Evolutionary conservation across 768 basidiomycete species (phyloP).

Genomic region (Boletus insuetus): DNA sequence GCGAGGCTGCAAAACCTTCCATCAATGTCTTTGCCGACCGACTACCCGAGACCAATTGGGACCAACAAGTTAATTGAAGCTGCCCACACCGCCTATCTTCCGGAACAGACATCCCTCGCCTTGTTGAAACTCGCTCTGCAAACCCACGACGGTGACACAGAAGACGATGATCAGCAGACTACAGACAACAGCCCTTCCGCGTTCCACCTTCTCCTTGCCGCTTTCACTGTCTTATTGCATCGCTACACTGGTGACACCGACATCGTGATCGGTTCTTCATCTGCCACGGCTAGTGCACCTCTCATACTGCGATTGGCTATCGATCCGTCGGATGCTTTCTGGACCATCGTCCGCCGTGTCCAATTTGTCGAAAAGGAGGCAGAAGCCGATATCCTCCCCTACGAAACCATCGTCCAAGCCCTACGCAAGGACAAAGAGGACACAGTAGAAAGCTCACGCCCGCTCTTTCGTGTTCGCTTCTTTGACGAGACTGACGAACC

Average conservation of each 20-base stretch:
- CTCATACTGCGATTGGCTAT: constrained; percentile 81
- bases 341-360: constrained; percentile 82
- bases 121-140: constrained; percentile 81
- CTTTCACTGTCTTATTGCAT: constrained; percentile 88
- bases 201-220: constrained; percentile 89
- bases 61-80: constrained; percentile 82
- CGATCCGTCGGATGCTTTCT: constrained; percentile 85
- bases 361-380: constrained; percentile 84
- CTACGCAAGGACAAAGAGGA: constrained; percentile 67
- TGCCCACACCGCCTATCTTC: constrained; percentile 66
- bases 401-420: constrained; percentile 69
- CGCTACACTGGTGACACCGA: constrained; percentile 96
- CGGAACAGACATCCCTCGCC: constrained; percentile 70
- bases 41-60: constrained; percentile 84
- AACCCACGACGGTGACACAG: constrained; percentile 50
- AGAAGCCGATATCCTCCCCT: constrained; percentile 76
- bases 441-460: constrained; percentile 44
- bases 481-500: constrained; percentile 86
- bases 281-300: constrained; percentile 69
- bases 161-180: constrained; percentile 47
- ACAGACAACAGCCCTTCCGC: constrained; percentile 60
- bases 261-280: constrained; percentile 86
- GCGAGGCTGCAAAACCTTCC: constrained; percentile 77
- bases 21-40: constrained; percentile 89
- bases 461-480: constrained; percentile 93